Conservation (phyloP, 2,329 filamentous ascomycete species). For the Colletotrichum falcatum region DNA sequence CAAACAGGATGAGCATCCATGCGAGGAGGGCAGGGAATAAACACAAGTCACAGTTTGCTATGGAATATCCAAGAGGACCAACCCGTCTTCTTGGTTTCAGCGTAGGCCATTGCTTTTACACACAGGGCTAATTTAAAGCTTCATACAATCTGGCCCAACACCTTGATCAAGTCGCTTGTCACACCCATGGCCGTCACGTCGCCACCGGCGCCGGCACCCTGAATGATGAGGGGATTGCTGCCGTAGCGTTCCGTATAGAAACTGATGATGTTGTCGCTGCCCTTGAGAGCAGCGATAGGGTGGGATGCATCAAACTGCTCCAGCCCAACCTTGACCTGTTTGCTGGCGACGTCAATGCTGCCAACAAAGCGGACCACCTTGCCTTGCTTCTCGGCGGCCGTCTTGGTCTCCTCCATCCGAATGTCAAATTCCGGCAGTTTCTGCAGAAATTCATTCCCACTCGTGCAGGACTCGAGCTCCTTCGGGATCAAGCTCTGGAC, state of each 20-base stretch:
- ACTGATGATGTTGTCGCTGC: conserved; percentile 98
- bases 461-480: conserved; percentile 81
- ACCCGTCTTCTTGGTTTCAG: not conserved
- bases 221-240: conserved; percentile 89
- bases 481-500: conserved; percentile 93
- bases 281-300: conserved; percentile 93
- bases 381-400: conserved; percentile 84
- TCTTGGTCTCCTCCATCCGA: conserved; percentile 91
- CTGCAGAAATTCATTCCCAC: conserved; percentile 87
- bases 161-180: conserved; percentile 92
- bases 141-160: conserved; percentile 76
- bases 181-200: conserved; percentile 99
- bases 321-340: conserved; percentile 89
- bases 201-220: conserved; percentile 92
- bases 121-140: conserved; percentile 20
- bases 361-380: conserved; percentile 97
- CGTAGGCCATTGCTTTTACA: not conserved
- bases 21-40: not conserved
- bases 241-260: conserved; percentile 98
- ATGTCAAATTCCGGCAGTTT: conserved; percentile 84
- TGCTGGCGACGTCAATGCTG: conserved; percentile 85
- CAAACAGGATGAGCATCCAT: not conserved
- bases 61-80: not conserved
- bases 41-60: not conserved
- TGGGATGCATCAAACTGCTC: conserved; percentile 90